Evolutionary conservation across 1,284 basidiomycete genomes (phyloP), one percentile per base, ranked within the genome.

Genomic region (Somion occarium): DNA sequence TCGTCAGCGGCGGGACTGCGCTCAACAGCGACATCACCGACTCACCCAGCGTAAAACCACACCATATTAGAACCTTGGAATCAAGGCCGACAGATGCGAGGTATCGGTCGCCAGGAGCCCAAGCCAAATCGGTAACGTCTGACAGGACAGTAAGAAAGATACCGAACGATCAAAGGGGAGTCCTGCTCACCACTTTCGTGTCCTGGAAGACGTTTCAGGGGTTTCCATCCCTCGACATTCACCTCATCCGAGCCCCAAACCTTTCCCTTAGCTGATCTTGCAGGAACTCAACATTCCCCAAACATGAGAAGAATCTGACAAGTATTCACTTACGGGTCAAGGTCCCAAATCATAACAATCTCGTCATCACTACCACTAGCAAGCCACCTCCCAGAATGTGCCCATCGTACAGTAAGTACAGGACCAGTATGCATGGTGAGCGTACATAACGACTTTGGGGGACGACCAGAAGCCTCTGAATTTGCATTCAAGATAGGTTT

Each of bases 141-240:
- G 58, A 3, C 47, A 26, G 44, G 23, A 52, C 27, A 45, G n/a
- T 38, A 41, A 30, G 25, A 22, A 30, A 46, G 15, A 34, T 15
- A 25, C 34, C 18, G 50, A 23, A 19, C 7, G 26, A 27, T 66
- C 68, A 50, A 27, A 23, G 23, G 42, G 5, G 39, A 41, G 18
- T 41, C 13, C 11, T 13, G 63, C 73, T 50, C 51, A 93, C 93
- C 93, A 60, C 92, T 94, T 55, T 92, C 90, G 66, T 99, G 96
- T 0, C 93, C 97, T 23, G 93, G 90, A 2, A 99, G 73, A 41
- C 95, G 80, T 56, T 93, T 91, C 60, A 95, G 69, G 2, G 94
- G 91, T 64, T 95, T 96, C 96, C 96, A 99, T 30, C 89, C 91
- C 69, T 99, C 97, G n/a, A 98, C 81, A 64, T 96, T 97, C 55